Base-by-base conservation (phyloP, 139 green algal species). In the Chlorella sp. region DNA sequence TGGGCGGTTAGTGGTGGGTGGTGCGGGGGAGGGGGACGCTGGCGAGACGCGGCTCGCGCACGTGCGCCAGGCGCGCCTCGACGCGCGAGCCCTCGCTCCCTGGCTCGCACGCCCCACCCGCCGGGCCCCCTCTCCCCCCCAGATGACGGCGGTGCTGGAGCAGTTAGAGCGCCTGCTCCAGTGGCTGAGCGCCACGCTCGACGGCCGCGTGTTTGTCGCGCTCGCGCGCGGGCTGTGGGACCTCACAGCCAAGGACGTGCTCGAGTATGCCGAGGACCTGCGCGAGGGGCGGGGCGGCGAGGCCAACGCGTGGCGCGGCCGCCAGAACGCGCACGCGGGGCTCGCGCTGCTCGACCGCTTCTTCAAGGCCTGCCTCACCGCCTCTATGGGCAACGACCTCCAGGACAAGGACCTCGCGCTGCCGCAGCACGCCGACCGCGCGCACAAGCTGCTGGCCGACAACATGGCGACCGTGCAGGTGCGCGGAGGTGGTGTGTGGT, bases 171-270 rank as follows among this genome's bases (percentile, higher is more conserved):
- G 83, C 19, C 73, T 82, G 42, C 40, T 90, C 42, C 69, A 59
- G 45, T 77, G 71, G 60, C 84, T 90, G 70, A 63, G 65, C 36
- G 71, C 74, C 42, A 67, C 74, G 41, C 73, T 89, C 53, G 86
- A 90, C 67, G 76, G 67, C 15, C 77, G 86, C 21, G 84, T 90
- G 56, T 90, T 83, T 70, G 84, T 90, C 14, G 84, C 86, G 14
- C 71, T 90, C 11, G 67, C 73, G 5, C 81, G 86, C 51, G 86
- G 86, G 27, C 80, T 90, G 67, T 90, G 86, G 86, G 86, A 90
- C 76, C 80, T 86, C 45, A 80, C 86, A 38, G 73, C 77, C 67
- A 82, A 79, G 51, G 79, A 90, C 25, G 77, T 90, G 60, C 80
- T 83, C 50, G 77, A 86, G n/a, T 90, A 87, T 75, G 74, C 79